Conservation (phyloP, 2,329 filamentous ascomycete species). For the Daldinia eschscholtzii region DNA sequence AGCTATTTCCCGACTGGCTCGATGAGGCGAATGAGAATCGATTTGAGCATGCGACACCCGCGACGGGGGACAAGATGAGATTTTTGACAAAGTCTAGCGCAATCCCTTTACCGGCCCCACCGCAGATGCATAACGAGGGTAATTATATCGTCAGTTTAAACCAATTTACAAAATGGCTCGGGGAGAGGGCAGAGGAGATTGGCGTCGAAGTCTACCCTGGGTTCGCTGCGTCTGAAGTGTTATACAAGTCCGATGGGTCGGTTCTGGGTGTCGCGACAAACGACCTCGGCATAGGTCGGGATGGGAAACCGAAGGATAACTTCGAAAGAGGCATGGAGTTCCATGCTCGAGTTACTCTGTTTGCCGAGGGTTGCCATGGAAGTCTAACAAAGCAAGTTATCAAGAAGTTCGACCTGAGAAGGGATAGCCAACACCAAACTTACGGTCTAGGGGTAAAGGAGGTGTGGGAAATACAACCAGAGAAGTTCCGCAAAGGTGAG, state of each 20-base stretch:
- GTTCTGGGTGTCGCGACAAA: conserved; percentile 97
- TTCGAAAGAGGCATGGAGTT: conserved; percentile 99
- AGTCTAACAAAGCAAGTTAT: conserved; percentile 95
- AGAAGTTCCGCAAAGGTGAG: conserved; percentile 89
- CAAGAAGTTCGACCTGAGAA: conserved; percentile 90
- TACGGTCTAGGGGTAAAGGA: conserved; percentile 96
- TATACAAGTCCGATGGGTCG: conserved; percentile 87
- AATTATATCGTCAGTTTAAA: conserved; percentile 98
- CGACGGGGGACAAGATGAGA: conserved; percentile 87
- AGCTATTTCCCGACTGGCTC: conserved; percentile 94
- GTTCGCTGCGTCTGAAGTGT: conserved; percentile 92
- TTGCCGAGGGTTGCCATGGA: conserved; percentile 95
- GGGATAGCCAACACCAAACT: conserved; percentile 92
- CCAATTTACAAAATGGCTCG: conserved; percentile 95
- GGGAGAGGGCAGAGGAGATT: conserved; percentile 94
- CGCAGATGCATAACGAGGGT: conserved; percentile 98
- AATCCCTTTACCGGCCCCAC: conserved; percentile 86
- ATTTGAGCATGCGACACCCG: conserved; percentile 89
- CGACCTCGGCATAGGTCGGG: conserved; percentile 85
- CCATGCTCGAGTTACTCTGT: conserved; percentile 89
- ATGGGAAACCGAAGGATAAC: conserved; percentile 86
- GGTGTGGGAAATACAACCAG: conserved; percentile 94
- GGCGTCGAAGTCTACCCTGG: conserved; percentile 97
- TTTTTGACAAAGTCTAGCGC: conserved; percentile 87
- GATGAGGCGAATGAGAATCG: conserved; percentile 87